Conservation (phyloP, 306 rosid genomes). For the Castanospermum australe region DNA sequence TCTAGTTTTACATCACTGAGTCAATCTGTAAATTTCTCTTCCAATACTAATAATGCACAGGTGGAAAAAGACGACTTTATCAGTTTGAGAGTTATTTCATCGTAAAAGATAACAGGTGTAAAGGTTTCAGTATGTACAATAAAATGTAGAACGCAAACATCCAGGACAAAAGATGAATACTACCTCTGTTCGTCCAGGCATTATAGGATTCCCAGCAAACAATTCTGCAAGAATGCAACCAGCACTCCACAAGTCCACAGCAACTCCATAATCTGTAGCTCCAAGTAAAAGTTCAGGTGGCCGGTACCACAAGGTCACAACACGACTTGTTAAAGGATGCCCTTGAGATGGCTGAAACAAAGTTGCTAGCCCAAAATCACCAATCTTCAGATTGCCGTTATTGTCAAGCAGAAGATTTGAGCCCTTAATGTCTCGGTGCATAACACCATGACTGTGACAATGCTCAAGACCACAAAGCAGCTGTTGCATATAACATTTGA, state of each 20-base stretch:
- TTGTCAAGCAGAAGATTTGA: constrained; percentile 73
- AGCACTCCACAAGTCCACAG: constrained; percentile 88
- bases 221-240: constrained; percentile 92
- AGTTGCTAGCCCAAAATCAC: constrained; percentile 84
- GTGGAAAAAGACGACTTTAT: not conserved
- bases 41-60: constrained; percentile 15
- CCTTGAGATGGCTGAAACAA: constrained; percentile 43
- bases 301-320: constrained; percentile 88
- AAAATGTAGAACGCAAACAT: constrained; percentile 5
- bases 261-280: constrained; percentile 63
- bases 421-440: constrained; percentile 90
- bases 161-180: constrained; percentile 12
- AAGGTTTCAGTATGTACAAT: constrained; percentile 17
- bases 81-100: not conserved
- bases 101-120: not conserved
- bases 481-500: constrained; percentile 82
- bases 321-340: constrained; percentile 87
- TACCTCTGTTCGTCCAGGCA: constrained; percentile 96
- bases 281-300: constrained; percentile 94
- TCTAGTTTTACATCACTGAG: not conserved
- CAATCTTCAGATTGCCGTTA: constrained; percentile 74
- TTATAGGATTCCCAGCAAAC: constrained; percentile 77
- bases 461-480: constrained; percentile 79
- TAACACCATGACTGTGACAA: constrained; percentile 72
- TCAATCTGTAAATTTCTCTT: constrained; percentile 15